Conservation (phyloP, 2,329 filamentous ascomycete genomes). For the Colletotrichum tofieldiae region DNA sequence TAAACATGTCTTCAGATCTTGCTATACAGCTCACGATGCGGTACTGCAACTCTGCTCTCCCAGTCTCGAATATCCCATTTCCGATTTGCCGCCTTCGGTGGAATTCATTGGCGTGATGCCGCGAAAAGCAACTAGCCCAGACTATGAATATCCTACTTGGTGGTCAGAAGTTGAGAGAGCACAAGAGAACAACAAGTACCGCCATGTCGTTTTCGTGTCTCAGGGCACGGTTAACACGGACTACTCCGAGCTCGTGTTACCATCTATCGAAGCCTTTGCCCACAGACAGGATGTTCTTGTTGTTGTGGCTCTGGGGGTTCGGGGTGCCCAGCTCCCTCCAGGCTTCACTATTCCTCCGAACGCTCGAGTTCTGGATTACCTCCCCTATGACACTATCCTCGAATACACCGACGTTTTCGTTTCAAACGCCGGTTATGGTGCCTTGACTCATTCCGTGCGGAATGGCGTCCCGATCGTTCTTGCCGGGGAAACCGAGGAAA, state of each 20-base stretch:
- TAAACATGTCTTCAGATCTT: conserved; percentile 21
- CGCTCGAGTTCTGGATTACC: conserved; percentile 61
- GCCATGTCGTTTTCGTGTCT: conserved; percentile 59
- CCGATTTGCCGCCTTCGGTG: conserved; percentile 56
- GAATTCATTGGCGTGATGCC: conserved; percentile 61
- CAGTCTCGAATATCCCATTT: conserved; percentile 57
- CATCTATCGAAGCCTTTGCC: conserved; percentile 60
- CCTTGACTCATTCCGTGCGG: conserved; percentile 60
- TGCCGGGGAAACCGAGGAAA: conserved; percentile 59
- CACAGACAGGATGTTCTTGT: conserved; percentile 56
- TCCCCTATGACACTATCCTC: conserved; percentile 64
- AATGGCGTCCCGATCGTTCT: conserved; percentile 65
- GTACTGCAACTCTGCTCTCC: conserved; percentile 56
- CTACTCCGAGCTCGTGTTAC: conserved; percentile 60
- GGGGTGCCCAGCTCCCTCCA: conserved; percentile 41
- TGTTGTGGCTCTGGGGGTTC: conserved; percentile 51
- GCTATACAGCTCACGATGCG: conserved; percentile 49
- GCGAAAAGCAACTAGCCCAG: conserved; percentile 48
- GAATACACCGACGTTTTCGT: conserved; percentile 62
- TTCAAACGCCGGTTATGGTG: conserved; percentile 66
- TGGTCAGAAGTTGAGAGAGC: conserved; percentile 58
- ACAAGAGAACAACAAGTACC: conserved; percentile 20
- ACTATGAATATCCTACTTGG: conserved; percentile 58
- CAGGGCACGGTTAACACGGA: conserved; percentile 63
- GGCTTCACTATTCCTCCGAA: conserved; percentile 53